Percentiles rank a stretch among this genome's conserved stretches.
Conservation (phyloP, 1,284 basidiomycete genomes). For the Apiotrichum sp. region DNA sequence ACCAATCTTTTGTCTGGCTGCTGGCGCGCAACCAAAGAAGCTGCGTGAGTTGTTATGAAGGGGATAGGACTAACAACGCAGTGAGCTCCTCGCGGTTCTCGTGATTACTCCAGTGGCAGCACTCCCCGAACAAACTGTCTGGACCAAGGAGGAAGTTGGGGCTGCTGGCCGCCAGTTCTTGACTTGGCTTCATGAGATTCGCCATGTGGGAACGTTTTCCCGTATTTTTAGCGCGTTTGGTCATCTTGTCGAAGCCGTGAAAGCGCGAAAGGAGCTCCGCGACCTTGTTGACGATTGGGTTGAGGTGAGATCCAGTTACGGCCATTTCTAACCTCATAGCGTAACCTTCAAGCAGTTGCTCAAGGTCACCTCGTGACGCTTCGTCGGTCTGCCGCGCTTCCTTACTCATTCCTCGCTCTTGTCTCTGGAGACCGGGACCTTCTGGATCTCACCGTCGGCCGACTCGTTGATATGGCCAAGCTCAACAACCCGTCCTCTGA, state of each 20-base stretch:
- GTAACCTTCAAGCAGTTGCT: slow-evolving; percentile 35
- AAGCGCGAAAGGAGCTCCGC: slow-evolving; percentile 11
- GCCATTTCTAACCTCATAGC: slow-evolving; percentile 10
- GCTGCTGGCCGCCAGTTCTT: slow-evolving; percentile 33
- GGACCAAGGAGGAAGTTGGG: slow-evolving; percentile 30
- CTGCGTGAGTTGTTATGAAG: slow-evolving; percentile 27
- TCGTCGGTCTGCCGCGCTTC: slow-evolving; percentile 44
- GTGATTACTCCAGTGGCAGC: slow-evolving; percentile 20
- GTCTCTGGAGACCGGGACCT: slow-evolving; percentile 30
- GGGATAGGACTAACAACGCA: slow-evolving; percentile 6
- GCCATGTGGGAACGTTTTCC: slow-evolving; percentile 45
- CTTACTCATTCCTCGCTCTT: slow-evolving; percentile 39
- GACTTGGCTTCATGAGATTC: slow-evolving; percentile 44
- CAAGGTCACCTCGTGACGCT: slow-evolving; percentile 39
- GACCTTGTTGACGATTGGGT: slow-evolving; percentile 34
- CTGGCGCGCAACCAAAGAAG: slow-evolving; percentile 45
- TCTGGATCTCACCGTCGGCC: slow-evolving; percentile 26
- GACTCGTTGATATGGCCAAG: slow-evolving; percentile 29
- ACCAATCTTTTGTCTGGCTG: slow-evolving; percentile 41
- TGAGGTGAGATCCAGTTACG: slow-evolving; percentile 18
- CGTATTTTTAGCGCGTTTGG: slow-evolving; percentile 38
- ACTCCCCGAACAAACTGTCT: slow-evolving; percentile 20
- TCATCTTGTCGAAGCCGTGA: slow-evolving; percentile 30
- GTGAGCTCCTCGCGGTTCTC: slow-evolving; percentile 36
- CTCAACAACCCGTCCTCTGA: slow-evolving; percentile 31